phyloP scores from a whole-genome alignment of 257 asterid genomes.

The Gentiana dahurica region DNA sequence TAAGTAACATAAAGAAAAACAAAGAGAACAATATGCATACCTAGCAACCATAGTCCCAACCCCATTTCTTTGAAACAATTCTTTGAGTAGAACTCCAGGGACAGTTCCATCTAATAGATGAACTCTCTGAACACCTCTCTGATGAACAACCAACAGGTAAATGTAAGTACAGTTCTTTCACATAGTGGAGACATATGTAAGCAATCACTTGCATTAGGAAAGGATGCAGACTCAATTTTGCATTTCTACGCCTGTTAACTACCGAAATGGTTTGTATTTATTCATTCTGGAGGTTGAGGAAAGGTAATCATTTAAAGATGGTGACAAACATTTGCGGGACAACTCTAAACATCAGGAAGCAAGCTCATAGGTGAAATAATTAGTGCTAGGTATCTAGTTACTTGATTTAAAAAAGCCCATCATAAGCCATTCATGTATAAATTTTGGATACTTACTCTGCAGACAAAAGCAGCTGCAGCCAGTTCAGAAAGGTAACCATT shows the following conservation, averaged over 20 bases:
- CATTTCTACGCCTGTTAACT: too few relatives aligned
- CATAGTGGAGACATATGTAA: not conserved
- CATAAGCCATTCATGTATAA: not conserved
- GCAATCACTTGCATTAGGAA: not conserved
- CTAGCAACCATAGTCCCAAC: constrained; percentile 98
- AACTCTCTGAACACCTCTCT: constrained; percentile 97
- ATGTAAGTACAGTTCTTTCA: not conserved
- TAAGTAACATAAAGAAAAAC: constrained; percentile 3
- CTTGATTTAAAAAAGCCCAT: not conserved
- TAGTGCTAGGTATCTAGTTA: not conserved
- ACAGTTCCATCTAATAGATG: constrained; percentile 90
- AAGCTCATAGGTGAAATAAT: not conserved
- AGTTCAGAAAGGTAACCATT: constrained; percentile 88
- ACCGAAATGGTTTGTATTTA: too few relatives aligned
- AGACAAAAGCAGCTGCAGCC: constrained; percentile 98
- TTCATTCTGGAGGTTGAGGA: too few relatives aligned
- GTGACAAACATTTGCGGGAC: not conserved
- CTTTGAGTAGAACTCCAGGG: constrained; percentile 82
- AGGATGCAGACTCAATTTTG: not conserved
- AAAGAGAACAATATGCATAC: constrained; percentile 28
- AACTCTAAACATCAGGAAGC: not conserved
- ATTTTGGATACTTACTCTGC: constrained; percentile 49
- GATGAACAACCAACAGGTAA: constrained; percentile 12
- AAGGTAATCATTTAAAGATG: too few relatives aligned
- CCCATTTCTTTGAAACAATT: constrained; percentile 88